Evolutionary conservation across 139 green algal species (phyloP).

Genomic region (Pleodorina starrii): DNA sequence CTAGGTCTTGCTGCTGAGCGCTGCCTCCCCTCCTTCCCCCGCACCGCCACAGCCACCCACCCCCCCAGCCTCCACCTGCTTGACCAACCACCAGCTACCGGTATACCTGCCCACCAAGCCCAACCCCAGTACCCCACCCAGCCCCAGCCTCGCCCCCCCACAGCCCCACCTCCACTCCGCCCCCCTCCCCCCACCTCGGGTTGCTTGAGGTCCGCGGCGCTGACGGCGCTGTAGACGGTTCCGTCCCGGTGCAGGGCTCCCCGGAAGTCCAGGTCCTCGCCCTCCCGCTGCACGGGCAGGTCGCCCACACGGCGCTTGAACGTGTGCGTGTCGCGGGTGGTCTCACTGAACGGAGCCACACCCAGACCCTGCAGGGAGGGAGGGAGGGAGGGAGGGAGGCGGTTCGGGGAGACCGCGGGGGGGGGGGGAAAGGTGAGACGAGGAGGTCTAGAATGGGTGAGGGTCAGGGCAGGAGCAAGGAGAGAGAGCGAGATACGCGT

Average conservation of each 20-base stretch:
- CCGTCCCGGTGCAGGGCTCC: slow-evolving; percentile 89
- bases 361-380: slow-evolving; percentile 69
- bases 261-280: slow-evolving; percentile 90
- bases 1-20: too few species aligned
- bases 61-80: not conserved
- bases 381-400: not conserved
- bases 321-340: slow-evolving; percentile 88
- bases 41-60: not conserved
- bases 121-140: too few species aligned
- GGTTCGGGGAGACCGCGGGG: not conserved
- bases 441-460: not conserved
- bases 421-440: not conserved
- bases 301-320: slow-evolving; percentile 87
- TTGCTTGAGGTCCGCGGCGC: slow-evolving; percentile 67
- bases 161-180: not conserved
- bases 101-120: too few species aligned
- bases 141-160: not conserved
- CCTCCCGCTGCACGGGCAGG: slow-evolving; percentile 85
- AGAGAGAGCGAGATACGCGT: too few species aligned
- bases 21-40: not conserved
- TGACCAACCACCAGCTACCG: too few species aligned
- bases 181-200: slow-evolving; percentile 50
- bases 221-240: slow-evolving; percentile 73
- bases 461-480: not conserved
- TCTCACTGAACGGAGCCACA: slow-evolving; percentile 87